A percentile compares a stretch with the other conserved stretches of the same genome.
Evolutionary conservation across 2,329 filamentous ascomycete genomes (phyloP).

Genomic region (Botrytis sinoallii): DNA sequence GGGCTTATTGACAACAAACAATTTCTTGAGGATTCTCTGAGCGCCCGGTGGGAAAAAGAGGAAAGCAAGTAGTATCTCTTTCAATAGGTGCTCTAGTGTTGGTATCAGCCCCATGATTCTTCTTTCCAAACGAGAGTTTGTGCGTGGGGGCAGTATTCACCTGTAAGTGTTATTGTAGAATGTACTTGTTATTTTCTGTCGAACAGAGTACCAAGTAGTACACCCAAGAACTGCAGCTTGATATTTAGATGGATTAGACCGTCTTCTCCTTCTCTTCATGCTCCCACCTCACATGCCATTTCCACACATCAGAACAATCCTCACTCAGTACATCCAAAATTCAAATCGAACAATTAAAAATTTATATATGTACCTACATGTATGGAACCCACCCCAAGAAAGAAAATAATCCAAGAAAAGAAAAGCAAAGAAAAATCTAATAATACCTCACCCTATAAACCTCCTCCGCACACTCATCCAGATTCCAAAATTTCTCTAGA

Average conservation of each 20-base stretch:
- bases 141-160: not conserved
- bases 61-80: not conserved
- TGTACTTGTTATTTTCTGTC: not conserved
- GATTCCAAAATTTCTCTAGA: not conserved
- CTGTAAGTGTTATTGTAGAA: not conserved
- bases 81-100: not conserved
- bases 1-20: not conserved
- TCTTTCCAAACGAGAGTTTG: not conserved
- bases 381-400: not conserved
- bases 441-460: not conserved
- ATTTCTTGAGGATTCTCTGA: not conserved
- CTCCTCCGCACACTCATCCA: not conserved
- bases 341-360: not conserved
- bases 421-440: not conserved
- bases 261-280: not conserved
- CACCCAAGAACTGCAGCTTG: not conserved
- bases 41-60: not conserved
- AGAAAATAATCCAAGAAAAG: not conserved
- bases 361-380: not conserved
- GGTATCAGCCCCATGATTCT: not conserved
- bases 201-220: not conserved
- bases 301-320: not conserved
- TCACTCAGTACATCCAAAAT: not conserved
- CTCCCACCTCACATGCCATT: not conserved
- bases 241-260: not conserved